These are phyloP conservation scores for Chlamydomonas incerta DNA, from an alignment of 139 green algal species.

Conservation along the genomic window DNA sequence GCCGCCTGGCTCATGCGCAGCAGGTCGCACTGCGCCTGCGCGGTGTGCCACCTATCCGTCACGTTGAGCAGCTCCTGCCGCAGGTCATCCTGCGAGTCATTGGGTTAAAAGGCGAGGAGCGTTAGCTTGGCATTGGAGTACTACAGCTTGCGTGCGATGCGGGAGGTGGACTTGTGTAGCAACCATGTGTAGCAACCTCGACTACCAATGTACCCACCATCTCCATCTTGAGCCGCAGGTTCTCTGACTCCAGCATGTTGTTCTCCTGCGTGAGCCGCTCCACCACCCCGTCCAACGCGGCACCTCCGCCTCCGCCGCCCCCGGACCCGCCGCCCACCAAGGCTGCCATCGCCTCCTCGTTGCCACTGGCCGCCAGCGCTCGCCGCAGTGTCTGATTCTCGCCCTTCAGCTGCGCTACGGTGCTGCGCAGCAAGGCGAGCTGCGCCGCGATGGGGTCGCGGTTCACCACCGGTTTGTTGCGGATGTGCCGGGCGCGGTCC, in stretches of 20 bases:
- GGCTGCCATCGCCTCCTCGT: not conserved
- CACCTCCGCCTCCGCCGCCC: not conserved
- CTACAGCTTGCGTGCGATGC: too few species aligned
- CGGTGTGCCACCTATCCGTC: conserved; percentile 41
- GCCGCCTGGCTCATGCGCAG: conserved; percentile 25
- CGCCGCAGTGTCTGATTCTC: conserved; percentile 60
- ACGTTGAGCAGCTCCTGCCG: not conserved
- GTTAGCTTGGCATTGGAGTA: too few species aligned
- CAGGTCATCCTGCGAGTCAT: conserved; percentile 25
- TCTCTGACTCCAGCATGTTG: conserved; percentile 68
- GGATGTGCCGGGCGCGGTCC: conserved; percentile 90
- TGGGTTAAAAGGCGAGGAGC: too few species aligned
- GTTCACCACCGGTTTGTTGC: conserved; percentile 96
- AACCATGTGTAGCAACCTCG: too few species aligned
- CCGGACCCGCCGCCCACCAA: not conserved
- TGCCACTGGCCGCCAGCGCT: conserved; percentile 32
- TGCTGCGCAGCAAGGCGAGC: conserved; percentile 80
- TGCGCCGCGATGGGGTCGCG: conserved; percentile 85
- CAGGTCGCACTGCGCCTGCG: conserved; percentile 47
- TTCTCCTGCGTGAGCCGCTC: conserved; percentile 70
- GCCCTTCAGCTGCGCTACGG: conserved; percentile 70
- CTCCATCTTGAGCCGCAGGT: conserved; percentile 70
- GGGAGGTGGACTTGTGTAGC: too few species aligned
- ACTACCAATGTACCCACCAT: conserved; percentile 75
- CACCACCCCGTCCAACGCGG: conserved; percentile 44